A percentile compares a stretch with the other conserved stretches of the same genome.
phyloP scores from a whole-genome alignment of 768 basidiomycete genomes.

The Suillus lakei region DNA sequence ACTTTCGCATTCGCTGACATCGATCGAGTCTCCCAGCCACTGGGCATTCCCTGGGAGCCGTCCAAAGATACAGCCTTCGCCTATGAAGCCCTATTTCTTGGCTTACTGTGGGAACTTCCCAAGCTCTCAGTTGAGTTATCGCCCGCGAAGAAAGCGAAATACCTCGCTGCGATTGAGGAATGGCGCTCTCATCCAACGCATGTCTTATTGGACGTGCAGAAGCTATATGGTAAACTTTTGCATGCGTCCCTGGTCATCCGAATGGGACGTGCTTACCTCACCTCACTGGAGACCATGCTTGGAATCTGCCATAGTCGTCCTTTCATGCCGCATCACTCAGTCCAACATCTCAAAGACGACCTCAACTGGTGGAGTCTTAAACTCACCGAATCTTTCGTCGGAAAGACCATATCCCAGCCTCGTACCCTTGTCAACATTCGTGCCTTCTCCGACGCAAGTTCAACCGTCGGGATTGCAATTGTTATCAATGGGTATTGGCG shows the following conservation, averaged over 20 bases:
- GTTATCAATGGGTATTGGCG: conserved; percentile 19
- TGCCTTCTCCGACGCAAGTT: conserved; percentile 42
- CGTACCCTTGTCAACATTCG: conserved; percentile 24
- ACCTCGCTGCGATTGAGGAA: conserved; percentile 28
- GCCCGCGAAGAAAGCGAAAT: conserved; percentile 31
- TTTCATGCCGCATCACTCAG: conserved; percentile 29
- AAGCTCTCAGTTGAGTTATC: conserved; percentile 24
- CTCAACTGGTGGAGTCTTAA: conserved; percentile 39
- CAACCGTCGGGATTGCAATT: conserved; percentile 38
- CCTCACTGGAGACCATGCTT: conserved; percentile 43
- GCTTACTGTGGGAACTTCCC: too few relatives aligned
- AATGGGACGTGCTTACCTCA: conserved; percentile 43
- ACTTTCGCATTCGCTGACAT: conserved; percentile 24
- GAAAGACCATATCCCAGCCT: conserved; percentile 1
- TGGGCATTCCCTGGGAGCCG: conserved; percentile 20
- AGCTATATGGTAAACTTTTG: conserved; percentile 45
- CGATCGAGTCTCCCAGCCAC: not conserved
- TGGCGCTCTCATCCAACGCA: conserved; percentile 33
- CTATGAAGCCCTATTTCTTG: too few relatives aligned
- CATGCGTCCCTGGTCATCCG: conserved; percentile 40
- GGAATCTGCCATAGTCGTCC: conserved; percentile 32
- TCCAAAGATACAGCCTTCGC: conserved; percentile 19
- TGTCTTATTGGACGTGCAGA: conserved; percentile 36
- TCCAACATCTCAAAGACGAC: conserved; percentile 18
- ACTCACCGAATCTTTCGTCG: not conserved